Conservation (phyloP, 23 red algal species). For the Gracilariopsis chorda region DNA sequence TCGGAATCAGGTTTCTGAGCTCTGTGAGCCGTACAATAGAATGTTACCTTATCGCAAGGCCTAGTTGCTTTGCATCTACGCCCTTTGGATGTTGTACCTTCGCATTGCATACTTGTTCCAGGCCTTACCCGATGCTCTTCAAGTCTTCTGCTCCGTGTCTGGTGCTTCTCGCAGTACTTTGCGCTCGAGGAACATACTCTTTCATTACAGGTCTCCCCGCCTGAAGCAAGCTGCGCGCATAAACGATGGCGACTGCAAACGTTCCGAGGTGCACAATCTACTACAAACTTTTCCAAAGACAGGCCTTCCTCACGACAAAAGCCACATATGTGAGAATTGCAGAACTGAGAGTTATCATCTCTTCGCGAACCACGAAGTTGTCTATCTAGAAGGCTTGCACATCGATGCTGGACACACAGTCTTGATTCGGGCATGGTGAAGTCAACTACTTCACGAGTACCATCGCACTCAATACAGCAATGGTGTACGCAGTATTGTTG, state of each 20-base stretch:
- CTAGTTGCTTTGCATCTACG: constrained; percentile 9
- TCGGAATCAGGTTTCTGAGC: constrained; percentile 10
- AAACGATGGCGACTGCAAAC: constrained; percentile 12
- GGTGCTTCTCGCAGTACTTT: constrained; percentile 24
- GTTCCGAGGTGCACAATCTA: constrained; percentile 17
- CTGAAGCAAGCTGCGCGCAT: background rate
- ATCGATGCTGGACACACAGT: background rate
- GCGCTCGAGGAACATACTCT: background rate
- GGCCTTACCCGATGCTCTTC: background rate
- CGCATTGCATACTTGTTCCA: background rate
- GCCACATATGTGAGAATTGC: background rate
- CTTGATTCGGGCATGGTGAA: background rate
- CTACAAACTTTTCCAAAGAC: background rate
- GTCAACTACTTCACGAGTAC: background rate
- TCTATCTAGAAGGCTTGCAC: background rate
- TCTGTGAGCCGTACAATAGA: background rate
- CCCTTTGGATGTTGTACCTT: background rate
- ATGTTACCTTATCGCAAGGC: background rate
- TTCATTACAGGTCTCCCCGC: background rate
- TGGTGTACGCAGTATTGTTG: constrained; percentile 5
- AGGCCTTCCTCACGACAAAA: constrained; percentile 2
- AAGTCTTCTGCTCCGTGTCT: background rate
- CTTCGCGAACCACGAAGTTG: background rate
- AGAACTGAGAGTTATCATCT: background rate
- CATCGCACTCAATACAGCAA: background rate